Conservation (phyloP, 805 yeast species). For the Danielia oregonensis region DNA sequence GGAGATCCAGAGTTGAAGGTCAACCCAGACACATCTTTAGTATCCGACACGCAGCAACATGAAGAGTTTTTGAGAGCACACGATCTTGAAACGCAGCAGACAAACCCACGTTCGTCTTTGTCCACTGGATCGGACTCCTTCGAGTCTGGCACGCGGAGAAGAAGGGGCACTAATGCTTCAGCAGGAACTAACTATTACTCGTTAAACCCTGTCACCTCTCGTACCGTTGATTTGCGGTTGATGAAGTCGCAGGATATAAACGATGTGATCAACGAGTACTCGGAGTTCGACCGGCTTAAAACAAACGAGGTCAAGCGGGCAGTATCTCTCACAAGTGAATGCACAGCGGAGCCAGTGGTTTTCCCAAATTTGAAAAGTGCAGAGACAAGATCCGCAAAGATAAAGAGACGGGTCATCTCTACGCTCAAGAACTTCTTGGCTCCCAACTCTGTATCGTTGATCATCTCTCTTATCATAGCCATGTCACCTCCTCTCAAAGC, state of each 20-base stretch:
- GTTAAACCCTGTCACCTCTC: constrained; percentile 12
- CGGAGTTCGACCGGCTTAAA: constrained; percentile 40
- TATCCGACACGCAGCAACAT: constrained; percentile 15
- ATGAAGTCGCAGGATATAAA: constrained; percentile 31
- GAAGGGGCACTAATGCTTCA: neutral
- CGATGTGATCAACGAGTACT: constrained; percentile 43
- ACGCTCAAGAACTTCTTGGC: constrained; percentile 51
- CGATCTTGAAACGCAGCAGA: constrained; percentile 5
- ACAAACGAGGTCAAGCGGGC: constrained; percentile 17
- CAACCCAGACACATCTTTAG: neutral
- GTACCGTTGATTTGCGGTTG: constrained; percentile 23
- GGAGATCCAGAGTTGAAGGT: neutral
- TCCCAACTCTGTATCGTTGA: constrained; percentile 71
- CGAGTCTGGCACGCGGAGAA: neutral
- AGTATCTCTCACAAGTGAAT: constrained; percentile 20
- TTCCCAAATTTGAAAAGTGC: constrained; percentile 1
- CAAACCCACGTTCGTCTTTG: constrained; percentile 8
- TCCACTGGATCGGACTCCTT: constrained; percentile 2
- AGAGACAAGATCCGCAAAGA: neutral
- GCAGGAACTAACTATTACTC: constrained; percentile 5
- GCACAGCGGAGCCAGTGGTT: constrained; percentile 6
- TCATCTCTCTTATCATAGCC: constrained; percentile 60
- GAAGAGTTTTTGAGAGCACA: constrained; percentile 16
- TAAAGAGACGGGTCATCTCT: constrained; percentile 1
- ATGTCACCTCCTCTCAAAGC: constrained; percentile 72